These are phyloP conservation scores for Passiflora organensis DNA, from an alignment of 345 rosid species.

Conservation along the genomic window DNA sequence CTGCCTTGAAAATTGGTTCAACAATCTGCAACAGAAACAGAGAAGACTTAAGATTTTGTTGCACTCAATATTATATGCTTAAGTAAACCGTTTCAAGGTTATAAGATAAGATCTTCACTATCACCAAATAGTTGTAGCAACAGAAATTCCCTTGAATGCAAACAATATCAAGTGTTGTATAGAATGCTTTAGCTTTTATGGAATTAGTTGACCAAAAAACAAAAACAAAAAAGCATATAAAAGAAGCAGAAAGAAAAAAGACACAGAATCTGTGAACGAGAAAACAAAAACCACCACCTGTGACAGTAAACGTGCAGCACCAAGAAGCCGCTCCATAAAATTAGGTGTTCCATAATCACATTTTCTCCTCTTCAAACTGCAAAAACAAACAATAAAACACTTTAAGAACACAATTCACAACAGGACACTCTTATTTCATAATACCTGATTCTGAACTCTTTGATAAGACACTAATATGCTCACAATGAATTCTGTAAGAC, in stretches of 20 bases:
- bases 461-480: not conserved
- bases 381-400: not conserved
- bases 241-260: not conserved
- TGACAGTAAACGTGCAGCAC: conserved; percentile 71
- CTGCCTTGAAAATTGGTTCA: conserved; percentile 87
- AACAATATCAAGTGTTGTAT: not conserved
- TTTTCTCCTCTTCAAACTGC: conserved; percentile 72
- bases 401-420: not conserved
- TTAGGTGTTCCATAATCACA: conserved; percentile 50
- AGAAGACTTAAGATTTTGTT: not conserved
- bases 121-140: not conserved
- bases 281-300: conserved; percentile 37
- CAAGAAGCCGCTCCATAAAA: conserved; percentile 70
- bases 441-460: not conserved
- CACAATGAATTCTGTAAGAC: too few relatives aligned
- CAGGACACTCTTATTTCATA: not conserved
- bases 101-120: not conserved
- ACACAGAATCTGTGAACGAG: not conserved
- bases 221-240: not conserved
- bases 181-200: not conserved
- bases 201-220: too few relatives aligned
- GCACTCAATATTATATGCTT: not conserved
- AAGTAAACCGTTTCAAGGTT: not conserved
- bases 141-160: not conserved
- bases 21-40: conserved; percentile 56